Base-by-base conservation (phyloP, 306 rosid genomes). In the Bauhinia variegata region DNA sequence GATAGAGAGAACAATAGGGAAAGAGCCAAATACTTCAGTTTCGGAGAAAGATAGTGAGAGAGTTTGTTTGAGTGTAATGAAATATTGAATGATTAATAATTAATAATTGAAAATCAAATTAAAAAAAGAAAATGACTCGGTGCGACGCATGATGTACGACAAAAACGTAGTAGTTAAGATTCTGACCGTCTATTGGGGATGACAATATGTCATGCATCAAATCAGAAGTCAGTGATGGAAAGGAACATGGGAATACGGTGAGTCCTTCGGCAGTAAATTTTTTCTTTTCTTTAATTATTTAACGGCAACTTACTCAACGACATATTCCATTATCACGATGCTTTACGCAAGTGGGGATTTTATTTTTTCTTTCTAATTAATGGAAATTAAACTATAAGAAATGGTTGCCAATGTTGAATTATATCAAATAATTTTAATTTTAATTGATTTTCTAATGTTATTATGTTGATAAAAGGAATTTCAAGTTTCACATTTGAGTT, bases 51-150 rank as follows among this genome's bases (percentile, higher is more conserved):
- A 23, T 1, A 23, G 28, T 14, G 63, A 58, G 69, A 18, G 46
- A 67, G 58, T 44, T 44, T 60, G 28, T 38, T 37, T 2, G 39
- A 31, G 60, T 38, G 76, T 48, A 68, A 60, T 28, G 55, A 47
- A 33, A 61, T 47, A 44, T 53, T 61, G 71, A 71, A 54, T 9
- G 63, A 67, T 19, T 73, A 64, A 68, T n/a, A n/a, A n/a, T n/a
- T n/a, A n/a, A n/a, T 70, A 71, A 41, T 48, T 53, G 62, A 46
- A 49, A 74, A 15, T 16, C 6, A 31, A 55, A 33, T 44, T 15
- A 32, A 31, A 48, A 11, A 4, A 11, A 5, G 12, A 66, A 54
- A n/a, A n/a, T n/a, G 51, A 6, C 18, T 30, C 54, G 6, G 75
- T 47, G 60, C 58, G 54, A 50, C 63, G 41, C 38, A 6, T 58